Evolutionary conservation across 805 yeast genomes (phyloP), one percentile per base, ranked within the genome.

Genomic region (Tetrapisispora namnaoensis): DNA sequence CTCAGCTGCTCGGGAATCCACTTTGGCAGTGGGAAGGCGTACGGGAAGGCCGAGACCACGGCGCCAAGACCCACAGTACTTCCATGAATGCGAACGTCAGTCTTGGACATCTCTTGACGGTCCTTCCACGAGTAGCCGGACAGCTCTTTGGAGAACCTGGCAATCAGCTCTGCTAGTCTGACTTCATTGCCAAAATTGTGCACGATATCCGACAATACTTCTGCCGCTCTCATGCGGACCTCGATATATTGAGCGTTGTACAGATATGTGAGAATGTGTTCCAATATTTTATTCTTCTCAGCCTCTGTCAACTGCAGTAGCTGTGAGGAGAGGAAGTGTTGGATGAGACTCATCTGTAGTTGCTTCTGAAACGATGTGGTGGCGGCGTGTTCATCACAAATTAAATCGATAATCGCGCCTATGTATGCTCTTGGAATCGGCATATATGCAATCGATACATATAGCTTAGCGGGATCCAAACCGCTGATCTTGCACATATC

Each of bases 21-120:
- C 27, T 55, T 46, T 0, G 98, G 97, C 1, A 95, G 91, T 0
- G 98, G 98, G 0, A 95, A 82, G 3, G 75, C 70, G 59, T 88
- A 90, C 2, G 97, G 89, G 66, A 83, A 91, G 0, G 97, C 96
- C 44, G 83, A 80, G 2, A 91, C 78, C 44, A 90, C 68, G 0
- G 96, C 86, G 5, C 96, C 95, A 2, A 90, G 68, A 0, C 96
- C 97, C 24, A 91, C 68, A 0, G 89, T 81, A 1, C 95, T 88
- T 3, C 93, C 95, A 61, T 90, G 97, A 2, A 88, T 66, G 5
- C 67, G 63, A 11, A 75, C 68, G 8, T 68, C 61, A 18, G 71
- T 70, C 35, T 60, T 57, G 2, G 76, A 55, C 7, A 74, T 53
- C 6, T 70, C 72, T 44, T 60, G 56, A 41, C 59, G 61, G 16